A percentile compares a stretch with the other conserved stretches of the same genome.
Evolutionary conservation across 768 basidiomycete genomes (phyloP).

Genomic region (Dioszegia crocea): DNA sequence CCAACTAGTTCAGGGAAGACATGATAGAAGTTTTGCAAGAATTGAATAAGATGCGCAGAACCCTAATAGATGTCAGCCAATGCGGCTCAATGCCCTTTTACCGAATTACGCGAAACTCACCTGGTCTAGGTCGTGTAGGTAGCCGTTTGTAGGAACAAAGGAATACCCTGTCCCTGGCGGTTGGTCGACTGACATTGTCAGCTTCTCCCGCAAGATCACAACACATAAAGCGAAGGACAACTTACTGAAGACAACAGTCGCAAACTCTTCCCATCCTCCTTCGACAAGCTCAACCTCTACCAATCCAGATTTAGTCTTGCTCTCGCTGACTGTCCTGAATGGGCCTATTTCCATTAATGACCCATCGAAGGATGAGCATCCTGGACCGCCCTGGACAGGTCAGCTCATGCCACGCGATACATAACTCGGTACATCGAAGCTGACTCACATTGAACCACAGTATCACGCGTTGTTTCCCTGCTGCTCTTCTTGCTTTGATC

Average conservation of each 20-base stretch:
- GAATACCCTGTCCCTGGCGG: slow-evolving; percentile 95
- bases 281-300: slow-evolving; percentile 67
- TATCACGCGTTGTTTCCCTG: slow-evolving; percentile 84
- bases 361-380: slow-evolving; percentile 95
- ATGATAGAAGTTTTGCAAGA: slow-evolving; percentile 78
- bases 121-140: slow-evolving; percentile 71
- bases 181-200: slow-evolving; percentile 74
- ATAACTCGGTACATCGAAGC: background rate
- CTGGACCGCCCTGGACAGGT: slow-evolving; percentile 74
- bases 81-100: too few species aligned
- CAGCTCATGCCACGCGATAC: background rate
- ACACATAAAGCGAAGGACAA: too few species aligned
- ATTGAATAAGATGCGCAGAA: slow-evolving; percentile 71
- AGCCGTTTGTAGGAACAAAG: slow-evolving; percentile 77
- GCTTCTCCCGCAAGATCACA: background rate
- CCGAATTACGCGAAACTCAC: too few species aligned
- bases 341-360: slow-evolving; percentile 98
- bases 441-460: slow-evolving; percentile 96
- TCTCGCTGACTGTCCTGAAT: slow-evolving; percentile 57
- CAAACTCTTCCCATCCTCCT: slow-evolving; percentile 97
- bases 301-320: slow-evolving; percentile 55
- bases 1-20: slow-evolving; percentile 63
- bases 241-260: slow-evolving; percentile 85
- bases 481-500: slow-evolving; percentile 75
- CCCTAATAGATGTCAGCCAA: slow-evolving; percentile 57